Evolutionary conservation across 2,329 filamentous ascomycete species (phyloP).

Genomic region (Graphiopsis chlorocephala): DNA sequence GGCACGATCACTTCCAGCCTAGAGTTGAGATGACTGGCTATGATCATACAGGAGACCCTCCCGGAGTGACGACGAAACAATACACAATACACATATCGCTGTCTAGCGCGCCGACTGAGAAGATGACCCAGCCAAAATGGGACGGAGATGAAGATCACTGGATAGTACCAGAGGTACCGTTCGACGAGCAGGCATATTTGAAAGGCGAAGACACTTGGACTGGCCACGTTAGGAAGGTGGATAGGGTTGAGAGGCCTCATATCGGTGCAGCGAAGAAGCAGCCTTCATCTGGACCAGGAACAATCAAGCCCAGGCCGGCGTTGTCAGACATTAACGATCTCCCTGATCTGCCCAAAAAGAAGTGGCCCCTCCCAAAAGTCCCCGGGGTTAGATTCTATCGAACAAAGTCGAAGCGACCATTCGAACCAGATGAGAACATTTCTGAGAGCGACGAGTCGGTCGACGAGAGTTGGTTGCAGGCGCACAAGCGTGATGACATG

Average conservation of each 20-base stretch:
- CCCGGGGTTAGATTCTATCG: slow-evolving; percentile 40
- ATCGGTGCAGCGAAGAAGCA: background rate
- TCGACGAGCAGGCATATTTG: slow-evolving; percentile 37
- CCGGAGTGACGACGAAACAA: background rate
- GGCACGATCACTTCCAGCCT: slow-evolving; percentile 38
- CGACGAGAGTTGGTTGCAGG: slow-evolving; percentile 38
- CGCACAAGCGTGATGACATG: slow-evolving; percentile 33
- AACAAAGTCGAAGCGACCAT: slow-evolving; percentile 38
- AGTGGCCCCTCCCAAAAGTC: slow-evolving; percentile 37
- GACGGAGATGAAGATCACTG: slow-evolving; percentile 32
- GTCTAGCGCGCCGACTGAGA: background rate
- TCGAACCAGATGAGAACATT: slow-evolving; percentile 38
- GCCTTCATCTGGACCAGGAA: background rate
- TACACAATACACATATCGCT: slow-evolving; percentile 6
- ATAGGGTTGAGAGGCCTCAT: background rate
- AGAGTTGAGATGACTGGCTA: slow-evolving; percentile 17
- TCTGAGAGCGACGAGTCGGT: slow-evolving; percentile 46
- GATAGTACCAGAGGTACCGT: slow-evolving; percentile 34
- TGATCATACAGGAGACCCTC: background rate
- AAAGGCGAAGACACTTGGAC: slow-evolving; percentile 36
- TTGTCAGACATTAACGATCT: slow-evolving; percentile 1
- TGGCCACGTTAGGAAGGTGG: slow-evolving; percentile 5
- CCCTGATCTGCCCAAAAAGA: slow-evolving; percentile 5
- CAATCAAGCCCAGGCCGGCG: background rate
- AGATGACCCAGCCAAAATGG: slow-evolving; percentile 23